Conservation (phyloP, 2,329 filamentous ascomycete species). For the Aspergillus eucalypticola region DNA sequence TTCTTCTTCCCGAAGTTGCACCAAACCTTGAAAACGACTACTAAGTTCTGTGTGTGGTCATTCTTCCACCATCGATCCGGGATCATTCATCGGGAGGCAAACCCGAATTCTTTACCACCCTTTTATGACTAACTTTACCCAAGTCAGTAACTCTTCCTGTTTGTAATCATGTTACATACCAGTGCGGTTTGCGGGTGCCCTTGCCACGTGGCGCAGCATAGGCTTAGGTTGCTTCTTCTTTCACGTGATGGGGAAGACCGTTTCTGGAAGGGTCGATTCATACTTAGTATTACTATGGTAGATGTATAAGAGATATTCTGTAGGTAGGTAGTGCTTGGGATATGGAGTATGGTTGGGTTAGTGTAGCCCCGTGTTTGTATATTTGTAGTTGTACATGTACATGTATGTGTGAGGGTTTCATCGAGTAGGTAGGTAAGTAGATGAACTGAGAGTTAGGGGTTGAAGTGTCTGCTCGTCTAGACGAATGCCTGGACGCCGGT, state of each 20-base stretch:
- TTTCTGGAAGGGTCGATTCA: neutral
- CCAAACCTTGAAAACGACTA: too few species aligned
- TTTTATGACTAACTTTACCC: too few species aligned
- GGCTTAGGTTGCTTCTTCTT: neutral
- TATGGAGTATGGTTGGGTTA: neutral
- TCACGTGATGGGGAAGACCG: neutral
- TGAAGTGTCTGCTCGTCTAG: constrained; percentile 37
- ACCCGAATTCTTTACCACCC: too few species aligned
- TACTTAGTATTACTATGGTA: neutral
- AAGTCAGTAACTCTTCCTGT: too few species aligned
- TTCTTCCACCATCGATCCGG: too few species aligned
- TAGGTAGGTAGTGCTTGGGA: too few species aligned
- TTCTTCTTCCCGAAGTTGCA: too few species aligned
- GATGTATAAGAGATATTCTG: neutral
- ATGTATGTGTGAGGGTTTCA: neutral
- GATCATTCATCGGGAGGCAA: too few species aligned
- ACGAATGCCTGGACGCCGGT: constrained; percentile 79
- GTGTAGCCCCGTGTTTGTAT: neutral
- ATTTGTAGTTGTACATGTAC: neutral
- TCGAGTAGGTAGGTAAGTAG: neutral
- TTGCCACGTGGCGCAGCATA: neutral
- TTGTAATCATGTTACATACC: too few species aligned
- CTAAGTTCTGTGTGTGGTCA: too few species aligned
- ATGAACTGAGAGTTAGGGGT: too few species aligned
- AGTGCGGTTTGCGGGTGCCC: neutral